Evolutionary conservation across 768 basidiomycete species (phyloP).

Genomic region (Hortiboletus campestris): DNA sequence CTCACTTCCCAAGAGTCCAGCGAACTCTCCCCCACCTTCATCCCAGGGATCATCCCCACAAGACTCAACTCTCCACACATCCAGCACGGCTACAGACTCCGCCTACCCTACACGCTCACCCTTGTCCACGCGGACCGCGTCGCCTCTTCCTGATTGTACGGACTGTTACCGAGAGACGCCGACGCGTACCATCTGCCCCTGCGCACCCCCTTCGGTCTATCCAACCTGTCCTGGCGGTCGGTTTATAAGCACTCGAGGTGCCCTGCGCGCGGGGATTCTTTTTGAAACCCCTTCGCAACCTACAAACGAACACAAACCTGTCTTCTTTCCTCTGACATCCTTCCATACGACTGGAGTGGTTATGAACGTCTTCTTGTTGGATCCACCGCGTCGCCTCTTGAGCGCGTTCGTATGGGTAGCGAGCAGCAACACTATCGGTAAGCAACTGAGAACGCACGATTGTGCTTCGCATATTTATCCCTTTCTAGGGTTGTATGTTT

Average conservation of each 20-base stretch:
- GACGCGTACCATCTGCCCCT: conserved; percentile 1
- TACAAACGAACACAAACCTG: conserved; percentile 34
- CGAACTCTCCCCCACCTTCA: conserved; percentile 27
- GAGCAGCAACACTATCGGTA: conserved; percentile 36
- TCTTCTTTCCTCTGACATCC: conserved; percentile 57
- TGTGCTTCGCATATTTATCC: neutral
- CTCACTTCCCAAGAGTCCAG: conserved; percentile 26
- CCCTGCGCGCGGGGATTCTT: conserved; percentile 7
- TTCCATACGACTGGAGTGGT: conserved; percentile 68
- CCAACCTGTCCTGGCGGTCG: conserved; percentile 7
- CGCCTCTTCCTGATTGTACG: conserved; percentile 21
- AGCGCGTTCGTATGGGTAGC: conserved; percentile 72
- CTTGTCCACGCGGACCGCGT: conserved; percentile 17
- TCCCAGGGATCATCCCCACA: conserved; percentile 30
- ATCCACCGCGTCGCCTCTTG: conserved; percentile 56
- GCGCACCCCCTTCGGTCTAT: conserved; percentile 1
- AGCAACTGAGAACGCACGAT: neutral
- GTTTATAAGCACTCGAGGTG: neutral
- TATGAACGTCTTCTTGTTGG: conserved; percentile 76
- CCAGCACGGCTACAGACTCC: conserved; percentile 5
- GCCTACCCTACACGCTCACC: conserved; percentile 21
- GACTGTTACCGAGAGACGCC: conserved; percentile 18
- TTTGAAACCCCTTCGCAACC: conserved; percentile 13
- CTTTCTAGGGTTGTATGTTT: conserved; percentile 59
- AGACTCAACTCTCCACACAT: conserved; percentile 17